A percentile compares a stretch with the other conserved stretches of the same genome.
These are phyloP conservation scores for Entomortierella parvispora DNA, from an alignment of 192 early-diverging fungal species.

Conservation along the genomic window DNA sequence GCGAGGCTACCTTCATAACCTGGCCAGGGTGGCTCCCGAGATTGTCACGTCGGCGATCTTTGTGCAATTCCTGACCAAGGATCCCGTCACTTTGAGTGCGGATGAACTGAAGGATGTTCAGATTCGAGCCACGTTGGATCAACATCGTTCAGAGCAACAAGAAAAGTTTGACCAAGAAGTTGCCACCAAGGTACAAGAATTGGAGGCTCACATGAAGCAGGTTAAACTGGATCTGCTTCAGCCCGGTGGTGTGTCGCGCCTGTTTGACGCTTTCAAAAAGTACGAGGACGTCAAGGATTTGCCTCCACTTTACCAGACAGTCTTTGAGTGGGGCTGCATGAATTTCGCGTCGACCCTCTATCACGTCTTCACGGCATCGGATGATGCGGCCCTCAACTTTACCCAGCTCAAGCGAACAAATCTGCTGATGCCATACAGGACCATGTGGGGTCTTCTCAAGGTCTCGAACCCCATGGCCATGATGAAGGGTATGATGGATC, in stretches of 20 bases:
- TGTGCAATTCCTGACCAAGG: slow-evolving; percentile 51
- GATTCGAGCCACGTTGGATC: slow-evolving; percentile 50
- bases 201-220: slow-evolving; percentile 57
- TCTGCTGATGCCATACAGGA: slow-evolving; percentile 60
- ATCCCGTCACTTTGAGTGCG: slow-evolving; percentile 43
- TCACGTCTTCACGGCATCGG: slow-evolving; percentile 63
- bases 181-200: slow-evolving; percentile 52
- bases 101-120: slow-evolving; percentile 52
- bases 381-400: slow-evolving; percentile 57
- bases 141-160: slow-evolving; percentile 53
- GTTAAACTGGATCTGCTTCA: slow-evolving; percentile 58
- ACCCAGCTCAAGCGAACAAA: slow-evolving; percentile 64
- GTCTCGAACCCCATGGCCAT: slow-evolving; percentile 65
- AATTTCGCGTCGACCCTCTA: slow-evolving; percentile 66
- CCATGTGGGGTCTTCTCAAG: slow-evolving; percentile 60
- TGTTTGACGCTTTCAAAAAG: slow-evolving; percentile 28
- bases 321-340: slow-evolving; percentile 67
- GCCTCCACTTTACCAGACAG: slow-evolving; percentile 51
- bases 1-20: slow-evolving; percentile 53
- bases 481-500: slow-evolving; percentile 64
- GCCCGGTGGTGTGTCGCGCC: slow-evolving; percentile 43
- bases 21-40: slow-evolving; percentile 36
- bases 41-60: slow-evolving; percentile 46
- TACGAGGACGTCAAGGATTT: slow-evolving; percentile 52
- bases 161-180: slow-evolving; percentile 57